Base-by-base conservation (phyloP, 2,329 filamentous ascomycete species). In the Fusarium sp. region DNA sequence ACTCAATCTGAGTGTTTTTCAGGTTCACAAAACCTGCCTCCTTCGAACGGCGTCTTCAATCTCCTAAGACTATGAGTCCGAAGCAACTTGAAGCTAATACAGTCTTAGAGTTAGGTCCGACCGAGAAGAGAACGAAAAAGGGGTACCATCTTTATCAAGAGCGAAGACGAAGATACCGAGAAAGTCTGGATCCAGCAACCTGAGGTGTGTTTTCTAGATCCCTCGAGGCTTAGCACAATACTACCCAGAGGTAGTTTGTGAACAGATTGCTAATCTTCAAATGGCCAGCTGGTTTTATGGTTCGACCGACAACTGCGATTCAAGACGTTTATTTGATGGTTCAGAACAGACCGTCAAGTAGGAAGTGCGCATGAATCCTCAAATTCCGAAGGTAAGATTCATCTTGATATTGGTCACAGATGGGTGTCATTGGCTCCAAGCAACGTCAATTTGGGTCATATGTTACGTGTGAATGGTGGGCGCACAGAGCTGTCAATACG, bases 331-430 rank as follows among this genome's bases (percentile, higher is more conserved):
- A 46, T 58, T 63, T 55, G 55, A 59, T 63, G 66, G 63, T 72
- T 53, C 16, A 47, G 18, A 47, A n/a, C 47, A 62, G 34, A 28
- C 30, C 51, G 59, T 69, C 67, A 58, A 62, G 51, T 57, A 57
- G 59, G 43, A 71, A 66, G 53, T 59, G 71, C 76, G 71, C 61
- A 78, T 78, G 76, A 77, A 74, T 78, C 69, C 76, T 57, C 76
- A 78, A 77, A 72, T 76, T 53, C 71, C 74, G 49, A 78, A 77
- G 76, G 76, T 78, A 66, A 61, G 66, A 58, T 63, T 16, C 25
- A 25, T n/a, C 53, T 42, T 25, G 20, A 11, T 34, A 12, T 10
- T 28, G 7, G 8, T 23, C 25, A 23, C 50, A 45, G n/a, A 14
- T n/a, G 37, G 21, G 40, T 12, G 16, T n/a, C 20, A 25, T 23